Evolutionary conservation across 495 filamentous ascomycete genomes (phyloP).

Genomic region (Penicillium dipodomyicola): DNA sequence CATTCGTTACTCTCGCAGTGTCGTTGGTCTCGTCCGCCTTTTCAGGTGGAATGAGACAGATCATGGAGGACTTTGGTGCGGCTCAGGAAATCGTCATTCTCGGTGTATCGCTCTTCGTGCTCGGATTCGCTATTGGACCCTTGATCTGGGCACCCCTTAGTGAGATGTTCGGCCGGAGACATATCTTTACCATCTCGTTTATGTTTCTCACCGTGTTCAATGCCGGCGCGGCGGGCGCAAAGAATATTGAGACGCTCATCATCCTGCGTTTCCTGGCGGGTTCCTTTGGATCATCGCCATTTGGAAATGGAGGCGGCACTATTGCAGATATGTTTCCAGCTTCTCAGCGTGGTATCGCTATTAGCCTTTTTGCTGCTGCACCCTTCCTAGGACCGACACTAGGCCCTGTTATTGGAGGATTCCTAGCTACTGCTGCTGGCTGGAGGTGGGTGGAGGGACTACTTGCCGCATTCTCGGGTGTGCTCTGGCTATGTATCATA

Average conservation of each 20-base stretch:
- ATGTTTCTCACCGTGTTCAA: conserved; percentile 65
- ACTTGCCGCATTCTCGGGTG: conserved; percentile 49
- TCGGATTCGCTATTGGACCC: conserved; percentile 64
- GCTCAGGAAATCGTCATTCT: conserved; percentile 60
- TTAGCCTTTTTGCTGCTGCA: conserved; percentile 62
- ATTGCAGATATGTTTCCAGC: conserved; percentile 73
- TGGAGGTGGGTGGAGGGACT: conserved; percentile 62
- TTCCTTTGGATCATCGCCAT: conserved; percentile 67
- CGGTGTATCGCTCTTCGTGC: conserved; percentile 72
- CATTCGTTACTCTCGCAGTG: conserved; percentile 68
- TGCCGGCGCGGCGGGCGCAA: conserved; percentile 58
- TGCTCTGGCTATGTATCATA: conserved; percentile 54
- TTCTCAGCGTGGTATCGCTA: conserved; percentile 60
- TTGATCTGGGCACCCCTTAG: conserved; percentile 65
- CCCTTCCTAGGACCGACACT: conserved; percentile 68
- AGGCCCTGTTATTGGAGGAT: conserved; percentile 61
- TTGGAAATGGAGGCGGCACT: conserved; percentile 72
- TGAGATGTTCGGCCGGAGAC: conserved; percentile 70
- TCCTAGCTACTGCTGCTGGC: conserved; percentile 61
- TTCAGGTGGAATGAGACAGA: conserved; percentile 63
- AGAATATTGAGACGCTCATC: conserved; percentile 63
- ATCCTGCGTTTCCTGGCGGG: conserved; percentile 78
- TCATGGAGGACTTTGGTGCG: conserved; percentile 57
- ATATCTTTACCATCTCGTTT: conserved; percentile 63
- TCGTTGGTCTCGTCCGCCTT: conserved; percentile 77